Evolutionary conservation across 2,329 filamentous ascomycete species (phyloP).

Genomic region (Orbilia brochopaga): DNA sequence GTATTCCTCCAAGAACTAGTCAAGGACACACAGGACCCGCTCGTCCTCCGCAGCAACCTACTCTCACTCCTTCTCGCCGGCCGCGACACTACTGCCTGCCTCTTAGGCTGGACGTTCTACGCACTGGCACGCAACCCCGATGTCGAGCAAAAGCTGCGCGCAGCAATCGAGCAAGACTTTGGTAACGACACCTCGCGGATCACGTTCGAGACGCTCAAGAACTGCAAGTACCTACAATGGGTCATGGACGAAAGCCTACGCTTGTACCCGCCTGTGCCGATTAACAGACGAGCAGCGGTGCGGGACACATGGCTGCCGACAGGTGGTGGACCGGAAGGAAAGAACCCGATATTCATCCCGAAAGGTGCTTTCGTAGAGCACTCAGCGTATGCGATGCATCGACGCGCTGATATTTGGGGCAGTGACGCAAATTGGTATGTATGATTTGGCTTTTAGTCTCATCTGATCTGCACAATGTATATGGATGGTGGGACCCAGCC

Average conservation of each 20-base stretch:
- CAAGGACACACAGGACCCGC: constrained; percentile 60
- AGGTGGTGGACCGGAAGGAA: constrained; percentile 69
- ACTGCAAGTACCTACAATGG: constrained; percentile 78
- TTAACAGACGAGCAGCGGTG: constrained; percentile 76
- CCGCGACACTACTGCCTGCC: constrained; percentile 65
- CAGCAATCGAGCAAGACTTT: constrained; percentile 58
- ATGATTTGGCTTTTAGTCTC: constrained; percentile 58
- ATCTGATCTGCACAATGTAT: no score
- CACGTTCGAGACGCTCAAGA: constrained; percentile 81
- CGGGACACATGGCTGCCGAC: constrained; percentile 75
- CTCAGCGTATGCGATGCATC: constrained; percentile 74
- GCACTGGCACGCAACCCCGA: constrained; percentile 59
- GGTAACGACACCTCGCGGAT: constrained; percentile 60
- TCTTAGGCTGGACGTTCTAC: constrained; percentile 63
- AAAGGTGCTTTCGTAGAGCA: constrained; percentile 72
- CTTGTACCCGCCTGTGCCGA: constrained; percentile 76
- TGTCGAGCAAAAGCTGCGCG: constrained; percentile 60
- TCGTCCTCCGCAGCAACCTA: constrained; percentile 62
- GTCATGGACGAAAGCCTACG: constrained; percentile 78
- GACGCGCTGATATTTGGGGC: constrained; percentile 69
- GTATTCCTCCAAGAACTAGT: constrained; percentile 67
- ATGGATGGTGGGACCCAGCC: no score
- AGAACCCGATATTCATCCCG: constrained; percentile 68
- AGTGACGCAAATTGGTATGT: constrained; percentile 58
- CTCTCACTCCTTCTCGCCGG: constrained; percentile 66